A percentile compares a stretch with the other conserved stretches of the same genome.
These are phyloP conservation scores for Kuraishia piskuri DNA, from an alignment of 805 yeast species.

Conservation along the genomic window DNA sequence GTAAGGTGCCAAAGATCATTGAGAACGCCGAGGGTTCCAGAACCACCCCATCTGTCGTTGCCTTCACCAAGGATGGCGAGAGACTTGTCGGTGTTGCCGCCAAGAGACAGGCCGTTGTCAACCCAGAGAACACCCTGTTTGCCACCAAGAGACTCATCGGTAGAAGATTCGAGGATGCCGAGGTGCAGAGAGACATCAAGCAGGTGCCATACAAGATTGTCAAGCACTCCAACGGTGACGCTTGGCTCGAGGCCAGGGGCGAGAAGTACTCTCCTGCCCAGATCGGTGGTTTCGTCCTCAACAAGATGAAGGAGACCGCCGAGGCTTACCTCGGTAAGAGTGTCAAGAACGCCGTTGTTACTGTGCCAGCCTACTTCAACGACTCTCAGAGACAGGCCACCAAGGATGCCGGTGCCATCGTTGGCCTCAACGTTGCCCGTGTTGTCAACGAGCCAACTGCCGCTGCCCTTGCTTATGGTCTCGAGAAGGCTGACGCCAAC, in stretches of 20 bases:
- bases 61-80: conserved; percentile 41
- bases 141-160: conserved; percentile 82
- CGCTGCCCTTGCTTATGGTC: conserved; percentile 92
- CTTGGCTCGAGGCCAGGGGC: conserved; percentile 50
- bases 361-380: conserved; percentile 86
- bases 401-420: conserved; percentile 96
- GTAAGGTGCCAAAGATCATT: conserved; percentile 52
- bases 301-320: conserved; percentile 98
- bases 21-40: conserved; percentile 75
- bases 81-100: conserved; percentile 62
- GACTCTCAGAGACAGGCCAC: conserved; percentile 92
- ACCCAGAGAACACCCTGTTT: conserved; percentile 70
- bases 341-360: conserved; percentile 83
- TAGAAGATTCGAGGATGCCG: conserved; percentile 56
- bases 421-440: conserved; percentile 83
- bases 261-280: conserved; percentile 56
- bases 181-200: conserved; percentile 58
- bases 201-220: conserved; percentile 59
- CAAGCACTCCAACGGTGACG: conserved; percentile 56
- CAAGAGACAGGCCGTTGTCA: conserved; percentile 67
- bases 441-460: conserved; percentile 91
- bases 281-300: conserved; percentile 65
- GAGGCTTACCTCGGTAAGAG: conserved; percentile 84
- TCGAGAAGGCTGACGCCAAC: conserved; percentile 57
- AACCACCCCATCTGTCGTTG: conserved; percentile 76